Evolutionary conservation across 345 rosid genomes (phyloP).

Genomic region (Isatis tinctoria): DNA sequence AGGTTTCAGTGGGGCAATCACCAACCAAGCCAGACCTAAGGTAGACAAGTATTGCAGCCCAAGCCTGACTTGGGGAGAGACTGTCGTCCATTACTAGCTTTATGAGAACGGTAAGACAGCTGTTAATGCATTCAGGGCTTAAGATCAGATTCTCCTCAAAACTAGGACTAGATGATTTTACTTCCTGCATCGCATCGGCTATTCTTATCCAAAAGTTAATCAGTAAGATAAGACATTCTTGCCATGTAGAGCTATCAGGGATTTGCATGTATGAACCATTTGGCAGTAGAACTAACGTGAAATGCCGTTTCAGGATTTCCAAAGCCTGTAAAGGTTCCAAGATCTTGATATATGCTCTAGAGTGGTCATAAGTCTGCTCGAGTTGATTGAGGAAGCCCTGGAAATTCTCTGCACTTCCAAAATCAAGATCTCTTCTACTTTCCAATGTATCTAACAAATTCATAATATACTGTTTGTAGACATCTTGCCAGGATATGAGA

Average conservation of each 20-base stretch:
- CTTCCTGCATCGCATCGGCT: conserved; percentile 73
- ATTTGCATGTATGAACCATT: conserved; percentile 40
- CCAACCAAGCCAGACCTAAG: conserved; percentile 48
- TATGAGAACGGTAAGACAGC: conserved; percentile 59
- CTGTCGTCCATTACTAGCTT: conserved; percentile 80
- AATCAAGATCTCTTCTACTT: conserved; percentile 42
- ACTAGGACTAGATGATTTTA: conserved; percentile 35
- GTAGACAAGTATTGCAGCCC: conserved; percentile 60
- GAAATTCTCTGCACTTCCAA: conserved; percentile 61
- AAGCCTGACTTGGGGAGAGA: conserved; percentile 89
- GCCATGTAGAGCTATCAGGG: conserved; percentile 90
- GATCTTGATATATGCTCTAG: conserved; percentile 50
- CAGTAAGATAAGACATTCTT: conserved; percentile 77
- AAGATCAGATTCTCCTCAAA: conserved; percentile 35
- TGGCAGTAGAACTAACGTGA: conserved; percentile 45
- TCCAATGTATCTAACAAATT: conserved; percentile 50
- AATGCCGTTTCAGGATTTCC: conserved; percentile 58
- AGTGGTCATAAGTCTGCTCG: conserved; percentile 60
- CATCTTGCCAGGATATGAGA: conserved; percentile 68
- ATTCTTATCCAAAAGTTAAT: conserved; percentile 76
- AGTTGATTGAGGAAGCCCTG: conserved; percentile 56
- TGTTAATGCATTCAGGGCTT: conserved; percentile 51
- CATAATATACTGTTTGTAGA: conserved; percentile 57
- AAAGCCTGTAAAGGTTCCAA: conserved; percentile 59
- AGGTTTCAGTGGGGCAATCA: conserved; percentile 44